Conservation (phyloP, 192 early-diverging fungal species). For the Allomyces macrogynus region DNA sequence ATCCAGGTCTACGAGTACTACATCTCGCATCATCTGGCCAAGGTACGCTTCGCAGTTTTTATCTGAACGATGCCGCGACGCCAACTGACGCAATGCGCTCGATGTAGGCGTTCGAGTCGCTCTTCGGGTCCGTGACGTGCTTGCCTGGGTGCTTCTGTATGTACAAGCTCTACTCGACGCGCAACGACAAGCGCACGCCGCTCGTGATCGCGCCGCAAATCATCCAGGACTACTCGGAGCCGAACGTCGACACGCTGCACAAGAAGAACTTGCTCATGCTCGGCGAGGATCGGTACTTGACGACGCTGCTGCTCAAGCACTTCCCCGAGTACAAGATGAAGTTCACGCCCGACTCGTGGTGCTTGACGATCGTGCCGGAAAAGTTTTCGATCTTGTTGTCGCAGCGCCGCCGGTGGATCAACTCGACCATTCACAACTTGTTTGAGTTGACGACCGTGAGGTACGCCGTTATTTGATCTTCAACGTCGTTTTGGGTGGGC, state of each 20-base stretch:
- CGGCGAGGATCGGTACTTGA: conserved; percentile 96
- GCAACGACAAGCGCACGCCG: conserved; percentile 64
- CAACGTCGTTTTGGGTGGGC: no score
- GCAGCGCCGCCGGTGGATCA: conserved; percentile 99
- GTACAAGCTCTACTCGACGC: conserved; percentile 84
- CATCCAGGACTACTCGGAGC: conserved; percentile 83
- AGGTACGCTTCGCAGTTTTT: no score
- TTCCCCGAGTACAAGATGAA: conserved; percentile 91
- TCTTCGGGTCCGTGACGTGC: conserved; percentile 94
- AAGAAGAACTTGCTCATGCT: conserved; percentile 95
- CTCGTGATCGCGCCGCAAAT: conserved; percentile 72
- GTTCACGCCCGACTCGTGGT: conserved; percentile 81
- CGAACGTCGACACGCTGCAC: conserved; percentile 89
- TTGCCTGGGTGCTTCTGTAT: conserved; percentile 97
- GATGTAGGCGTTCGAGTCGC: conserved; percentile 65
- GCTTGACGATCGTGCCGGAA: conserved; percentile 85
- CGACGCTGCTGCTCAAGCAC: conserved; percentile 81
- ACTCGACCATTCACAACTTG: conserved; percentile 97
- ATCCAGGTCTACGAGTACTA: conserved; percentile 99
- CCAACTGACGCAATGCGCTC: no score
- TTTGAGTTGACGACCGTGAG: conserved; percentile 69
- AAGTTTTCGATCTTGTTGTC: conserved; percentile 80
- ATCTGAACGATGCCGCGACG: no score
- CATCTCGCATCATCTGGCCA: conserved; percentile 89
- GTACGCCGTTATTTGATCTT: no score